Evolutionary conservation across 768 basidiomycete genomes (phyloP), one percentile per base, ranked within the genome.

Genomic region (Punctularia strigosozonata): DNA sequence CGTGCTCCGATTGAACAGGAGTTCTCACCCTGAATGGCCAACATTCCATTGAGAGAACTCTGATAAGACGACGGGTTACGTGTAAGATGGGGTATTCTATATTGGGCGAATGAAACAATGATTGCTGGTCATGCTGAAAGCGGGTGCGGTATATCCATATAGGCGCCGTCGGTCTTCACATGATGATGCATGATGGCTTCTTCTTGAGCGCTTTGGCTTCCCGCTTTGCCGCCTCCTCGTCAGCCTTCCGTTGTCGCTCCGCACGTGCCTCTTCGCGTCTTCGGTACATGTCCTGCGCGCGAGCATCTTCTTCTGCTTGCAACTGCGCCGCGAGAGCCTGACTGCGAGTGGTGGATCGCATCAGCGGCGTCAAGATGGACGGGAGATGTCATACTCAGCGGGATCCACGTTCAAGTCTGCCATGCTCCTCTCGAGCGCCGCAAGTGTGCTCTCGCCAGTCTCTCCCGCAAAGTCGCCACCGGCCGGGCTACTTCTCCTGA

Each of bases 401-500:
- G 70, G 64, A 42, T 78, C 71, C 21, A 58, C 62, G 1, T 56
- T 52, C 17, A 65, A 53, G 14, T 61, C 44, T 12, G 62, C 66
- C 0, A 59, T 60, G 43, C 64, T 59, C 25, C 59, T 58, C 50
- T 77, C 76, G 7, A 69, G 54, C 12, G 62, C 71, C 15, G 64
- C 60, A 19, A 80, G 52, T 33, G 73, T 65, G 41, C 68, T 73
- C 59, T 80, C 77, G 28, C 73, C 77, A 0, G 75, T 75, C 46
- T 78, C 69, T 5, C 83, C 82, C 0, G 84, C 82, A 47, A 78
- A 83, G 49, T 90, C 86, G 0, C 87, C 87, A 0, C 87, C 89
- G 0, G 70, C 73, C 1, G 87, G 84, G 31, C 63, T 75, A 6
- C 81, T 63, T 8, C 55, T 63, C 25, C 68, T 55, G 42, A 94